These are phyloP conservation scores for Zanthoxylum bungeanum DNA, from an alignment of 345 rosid species.

Conservation along the genomic window DNA sequence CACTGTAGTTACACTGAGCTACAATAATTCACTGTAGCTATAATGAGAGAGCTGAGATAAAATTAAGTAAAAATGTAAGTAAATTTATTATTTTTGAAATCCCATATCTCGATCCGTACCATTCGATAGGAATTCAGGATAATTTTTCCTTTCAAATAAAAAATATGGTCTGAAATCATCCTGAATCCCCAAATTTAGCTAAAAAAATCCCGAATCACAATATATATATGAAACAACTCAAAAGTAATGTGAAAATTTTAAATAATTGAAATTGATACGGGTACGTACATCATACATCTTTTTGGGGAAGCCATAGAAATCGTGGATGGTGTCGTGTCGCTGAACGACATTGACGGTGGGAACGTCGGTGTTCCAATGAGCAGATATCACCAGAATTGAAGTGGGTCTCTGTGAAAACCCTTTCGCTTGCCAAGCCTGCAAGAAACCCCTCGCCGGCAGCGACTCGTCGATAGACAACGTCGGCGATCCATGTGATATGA, in stretches of 20 bases:
- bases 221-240: too few species aligned
- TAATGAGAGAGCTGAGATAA: too few species aligned
- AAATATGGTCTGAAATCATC: too few species aligned
- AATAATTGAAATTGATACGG: neutral
- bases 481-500: conserved; percentile 82
- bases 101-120: too few species aligned
- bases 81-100: too few species aligned
- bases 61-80: too few species aligned
- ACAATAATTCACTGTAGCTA: too few species aligned
- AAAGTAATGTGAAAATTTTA: neutral
- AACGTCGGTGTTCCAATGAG: conserved; percentile 76
- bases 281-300: conserved; percentile 62
- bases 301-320: conserved; percentile 75
- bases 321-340: conserved; percentile 65
- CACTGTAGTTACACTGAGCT: too few species aligned
- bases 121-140: too few species aligned
- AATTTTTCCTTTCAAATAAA: too few species aligned
- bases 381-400: conserved; percentile 72
- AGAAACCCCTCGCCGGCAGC: conserved; percentile 64
- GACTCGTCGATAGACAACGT: conserved; percentile 74
- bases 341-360: conserved; percentile 66
- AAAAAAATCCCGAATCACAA: too few species aligned
- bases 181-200: too few species aligned
- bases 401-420: conserved; percentile 45
- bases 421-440: conserved; percentile 52